Base-by-base conservation (phyloP, 805 yeast genomes). In the Ogataea salicorniae region DNA sequence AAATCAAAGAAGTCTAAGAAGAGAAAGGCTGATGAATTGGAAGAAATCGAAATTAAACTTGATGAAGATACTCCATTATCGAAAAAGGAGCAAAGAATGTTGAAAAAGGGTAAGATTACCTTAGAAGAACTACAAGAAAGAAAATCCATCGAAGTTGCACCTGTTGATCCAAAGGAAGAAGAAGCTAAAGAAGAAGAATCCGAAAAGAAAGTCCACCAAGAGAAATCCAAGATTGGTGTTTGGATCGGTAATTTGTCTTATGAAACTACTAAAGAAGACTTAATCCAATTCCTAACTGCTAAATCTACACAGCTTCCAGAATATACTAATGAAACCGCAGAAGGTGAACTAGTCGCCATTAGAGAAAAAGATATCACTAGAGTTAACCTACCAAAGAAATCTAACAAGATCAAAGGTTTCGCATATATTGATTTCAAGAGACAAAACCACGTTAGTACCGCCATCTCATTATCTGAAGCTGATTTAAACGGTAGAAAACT, bases 191-290 rank as follows among this genome's bases (percentile, higher is more conserved):
- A 43, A 45, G 55, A 55, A 15, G 66, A 59, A 20, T 49, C 55
- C 8, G 56, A 64, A 3, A 58, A 60, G 26, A 67, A 66, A 45
- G 59, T 52, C 22, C 47, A 62, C 5, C 61, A 60, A 34, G 71
- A 70, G 44, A 73, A 73, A 60, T 75, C 83, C 5, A 79, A 75
- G 46, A 78, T 69, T 58, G 95, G 95, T 40, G 94, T 90, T 34
- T 94, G 99, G 99, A 79, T 94, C 41, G 99, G 99, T 39, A 94
- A 94, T 63, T 68, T 94, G 53, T 76, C 96, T 0, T 94, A 84
- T 59, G 94, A 87, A 45, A 88, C 97, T 5, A 74, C 83, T 0
- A 81, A 77, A 56, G 92, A 85, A 34, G 95, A 90, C 53, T 61
- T 94, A 34, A 70, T 71, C 14, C 74, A 81, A 46, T 89, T 85